Evolutionary conservation across 2,329 filamentous ascomycete species (phyloP).

Genomic region (Penicillium sp.): DNA sequence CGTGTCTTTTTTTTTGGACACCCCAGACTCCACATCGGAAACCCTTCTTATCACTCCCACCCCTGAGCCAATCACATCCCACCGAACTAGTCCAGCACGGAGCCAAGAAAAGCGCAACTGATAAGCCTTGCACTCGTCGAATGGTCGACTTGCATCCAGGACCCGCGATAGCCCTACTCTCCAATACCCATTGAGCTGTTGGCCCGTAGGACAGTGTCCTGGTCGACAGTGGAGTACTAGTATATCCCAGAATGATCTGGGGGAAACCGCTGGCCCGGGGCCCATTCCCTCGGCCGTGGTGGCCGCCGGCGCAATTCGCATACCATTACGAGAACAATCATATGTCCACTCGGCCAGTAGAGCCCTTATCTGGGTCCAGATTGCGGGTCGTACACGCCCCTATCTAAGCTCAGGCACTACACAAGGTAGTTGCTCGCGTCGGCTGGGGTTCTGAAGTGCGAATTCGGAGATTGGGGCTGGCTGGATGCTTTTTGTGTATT

Average conservation of each 20-base stretch:
- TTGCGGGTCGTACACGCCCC: conserved; percentile 6
- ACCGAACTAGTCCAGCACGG: background rate
- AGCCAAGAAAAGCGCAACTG: conserved; percentile 4
- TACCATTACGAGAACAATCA: conserved; percentile 24
- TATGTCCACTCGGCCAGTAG: no score
- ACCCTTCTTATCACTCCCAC: conserved; percentile 4
- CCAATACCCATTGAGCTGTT: background rate
- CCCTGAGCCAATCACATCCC: conserved; percentile 10
- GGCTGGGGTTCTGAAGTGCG: conserved; percentile 17
- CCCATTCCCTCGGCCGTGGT: background rate
- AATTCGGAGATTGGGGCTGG: conserved; percentile 25
- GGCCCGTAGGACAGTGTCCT: background rate
- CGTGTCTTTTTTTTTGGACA: background rate
- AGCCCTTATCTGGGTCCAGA: conserved; percentile 22
- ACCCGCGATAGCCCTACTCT: background rate
- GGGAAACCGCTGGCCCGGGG: background rate
- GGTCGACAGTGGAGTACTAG: background rate
- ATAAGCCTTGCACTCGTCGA: conserved; percentile 2
- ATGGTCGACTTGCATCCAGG: background rate
- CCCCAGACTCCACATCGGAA: conserved; percentile 6
- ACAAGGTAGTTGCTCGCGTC: conserved; percentile 1
- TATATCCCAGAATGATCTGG: background rate
- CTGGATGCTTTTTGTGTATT: background rate
- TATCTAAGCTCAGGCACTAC: conserved; percentile 24
- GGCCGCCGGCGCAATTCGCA: background rate